Base-by-base conservation (phyloP, 2,329 filamentous ascomycete species). In the Phaeosphaeria sp. region DNA sequence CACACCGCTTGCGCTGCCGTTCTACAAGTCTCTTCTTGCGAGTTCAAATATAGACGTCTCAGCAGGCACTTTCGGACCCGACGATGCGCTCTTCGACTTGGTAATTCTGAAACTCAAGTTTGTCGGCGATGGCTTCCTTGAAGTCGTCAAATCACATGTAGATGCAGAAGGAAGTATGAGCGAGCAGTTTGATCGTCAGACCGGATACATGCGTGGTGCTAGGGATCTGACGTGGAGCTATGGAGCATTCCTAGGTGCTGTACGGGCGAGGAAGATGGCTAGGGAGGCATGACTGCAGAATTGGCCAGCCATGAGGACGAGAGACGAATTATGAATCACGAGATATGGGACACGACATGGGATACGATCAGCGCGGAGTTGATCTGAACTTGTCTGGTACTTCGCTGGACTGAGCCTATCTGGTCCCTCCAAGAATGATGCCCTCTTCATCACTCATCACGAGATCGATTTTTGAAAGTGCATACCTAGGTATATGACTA, bases 161-260 rank as follows among this genome's bases (percentile, higher is more conserved):
- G 74, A 74, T 55, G 57, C 50, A 0, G 73, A 77, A 20, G 80
- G 80, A 0, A 63, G 66, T 13, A 68, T 81, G 69, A 79, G 77
- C 60, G 79, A 81, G 71, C 79, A 81, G 59, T 80, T 81, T 54
- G 77, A 79, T 62, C 65, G 72, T 3, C 68, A 65, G 18, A 79
- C 68, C 7, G 79, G 79, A 6, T 77, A 63, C 50, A 74, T 79
- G 72, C 65, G 71, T 3, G 79, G 79, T 1, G 79, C 79, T 27
- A 63, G 62, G 21, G 78, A 81, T 64, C 60, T 81, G 69, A 81
- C 79, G 4, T 81, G 79, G 79, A 80, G 77, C 57, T 81, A 81
- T 63, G 78, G 78, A 5, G 76, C 77, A 1, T 79, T 81, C 57
- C 56, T 81, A 59, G 64, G 72, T 56, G 79, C 79, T 6, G 71